Evolutionary conservation across 2,329 filamentous ascomycete species (phyloP), one percentile per base, ranked within the genome.

Genomic region (Colletotrichum sp.): DNA sequence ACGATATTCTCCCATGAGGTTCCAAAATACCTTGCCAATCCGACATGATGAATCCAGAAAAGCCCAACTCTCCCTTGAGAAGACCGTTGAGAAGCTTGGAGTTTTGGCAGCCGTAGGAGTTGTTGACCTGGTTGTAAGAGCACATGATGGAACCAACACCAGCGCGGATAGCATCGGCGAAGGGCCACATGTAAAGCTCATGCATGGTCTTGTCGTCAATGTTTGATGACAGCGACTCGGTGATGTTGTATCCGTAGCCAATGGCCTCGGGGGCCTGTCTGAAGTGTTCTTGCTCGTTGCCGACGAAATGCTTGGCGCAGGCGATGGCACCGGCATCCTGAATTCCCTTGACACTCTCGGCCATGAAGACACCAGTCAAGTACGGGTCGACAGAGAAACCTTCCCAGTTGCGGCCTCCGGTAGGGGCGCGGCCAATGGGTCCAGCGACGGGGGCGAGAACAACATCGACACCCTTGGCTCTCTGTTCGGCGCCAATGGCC

Each of bases 261-360:
- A 84, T 82, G 61, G 93, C 90, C 81, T 93, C 91, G 27, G 86
- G 83, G 0, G 86, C 86, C 80, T 94, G 92, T 76, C 94, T 91
- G 89, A 95, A 95, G 81, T 94, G 93, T 83, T 96, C 94, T 86
- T 96, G 95, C 85, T 95, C 94, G 80, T 96, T 95, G 65, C 86
- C 90, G 75, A 95, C 91, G 82, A 88, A 94, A 82, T 96, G 94
- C 88, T 96, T 96, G 63, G 94, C 93, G 80, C 94, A 96, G 77
- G 96, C 95, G 85, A 98, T 94, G 69, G 96, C 91, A 82, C 95
- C 95, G 16, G 93, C 92, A 81, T 93, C 91, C 83, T 96, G 96
- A 61, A 98, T 96, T 77, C 96, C 96, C 82, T 91, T 90, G 77
- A 98, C 90, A 2, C 93, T 95, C 82, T 94, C 89, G 49, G 92